Conservation (phyloP, 257 asterid genomes). For the Plantago elongata region DNA sequence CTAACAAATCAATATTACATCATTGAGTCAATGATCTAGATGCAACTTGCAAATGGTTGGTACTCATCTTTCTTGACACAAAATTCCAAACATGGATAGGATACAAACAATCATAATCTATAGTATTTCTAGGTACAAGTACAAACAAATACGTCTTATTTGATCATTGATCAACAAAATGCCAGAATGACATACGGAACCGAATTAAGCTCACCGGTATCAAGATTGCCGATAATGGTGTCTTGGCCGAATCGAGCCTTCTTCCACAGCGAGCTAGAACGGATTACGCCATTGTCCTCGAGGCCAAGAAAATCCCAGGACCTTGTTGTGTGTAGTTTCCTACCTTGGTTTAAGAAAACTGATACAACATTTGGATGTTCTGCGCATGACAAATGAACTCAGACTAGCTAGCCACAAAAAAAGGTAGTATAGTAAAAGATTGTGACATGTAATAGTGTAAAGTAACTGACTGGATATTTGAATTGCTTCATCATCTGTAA, state of each 20-base stretch:
- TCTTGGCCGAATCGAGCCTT: conserved; percentile 88
- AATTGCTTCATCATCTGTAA: conserved; percentile 62
- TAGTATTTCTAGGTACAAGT: conserved; percentile 12
- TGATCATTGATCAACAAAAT: not conserved
- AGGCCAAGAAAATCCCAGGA: conserved; percentile 90
- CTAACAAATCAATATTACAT: conserved; percentile 23
- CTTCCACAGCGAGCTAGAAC: conserved; percentile 55
- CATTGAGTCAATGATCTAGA: conserved; percentile 30
- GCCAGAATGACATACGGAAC: conserved; percentile 2
- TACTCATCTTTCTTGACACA: conserved; percentile 17
- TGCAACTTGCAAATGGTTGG: conserved; percentile 23
- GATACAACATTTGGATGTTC: conserved; percentile 75
- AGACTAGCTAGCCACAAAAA: not conserved
- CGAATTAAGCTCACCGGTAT: conserved; percentile 54
- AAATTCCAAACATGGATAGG: conserved; percentile 23
- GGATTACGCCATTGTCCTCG: conserved; percentile 48
- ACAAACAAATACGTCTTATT: conserved; percentile 12
- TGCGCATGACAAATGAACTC: conserved; percentile 23
- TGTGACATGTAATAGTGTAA: not conserved
- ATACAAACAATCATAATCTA: conserved; percentile 12
- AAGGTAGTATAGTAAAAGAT: not conserved
- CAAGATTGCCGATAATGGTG: conserved; percentile 82
- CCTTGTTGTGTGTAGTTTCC: conserved; percentile 81
- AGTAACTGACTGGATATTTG: conserved; percentile 53
- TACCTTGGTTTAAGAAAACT: conserved; percentile 72